Evolutionary conservation across 345 rosid species (phyloP), one percentile per base, ranked within the genome.

Genomic region (Eucalyptus polybractea): DNA sequence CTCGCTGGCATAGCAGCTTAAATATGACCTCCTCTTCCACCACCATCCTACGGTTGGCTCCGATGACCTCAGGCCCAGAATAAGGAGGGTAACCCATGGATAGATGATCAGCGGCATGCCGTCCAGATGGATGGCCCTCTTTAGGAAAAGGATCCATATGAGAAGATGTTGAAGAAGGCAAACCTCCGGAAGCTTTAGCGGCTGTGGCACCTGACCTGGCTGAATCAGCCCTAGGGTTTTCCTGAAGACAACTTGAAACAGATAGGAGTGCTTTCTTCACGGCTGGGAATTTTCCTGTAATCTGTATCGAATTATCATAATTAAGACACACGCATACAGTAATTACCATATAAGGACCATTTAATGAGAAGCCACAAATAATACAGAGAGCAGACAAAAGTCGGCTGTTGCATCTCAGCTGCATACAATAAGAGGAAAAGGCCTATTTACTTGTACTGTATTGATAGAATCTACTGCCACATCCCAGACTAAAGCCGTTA

Each of bases 1-100:
- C 97, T 90, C 89, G 95, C 50, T 94, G 97, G 90, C 97, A 96
- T 31, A 96, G 91, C 89, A 96, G 51, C 91, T 95, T 95, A 51
- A 95, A 96, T 1, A 92, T 90, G 13, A 95, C 93, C 40, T 95
- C 97, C 91, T 95, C 97, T 90, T 95, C 97, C 58, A 92, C 86
- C 89, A 88, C 90, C 88, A 92, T 93, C 91, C 95, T 94, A 89
- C 88, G 93, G 90, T 90, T 93, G 85, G 91, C 91, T 90, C 93
- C 95, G 72, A 91, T 91, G 22, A 88, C 93, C 50, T 94, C 95
- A 87, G 92, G 93, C 90, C 95, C 95, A 33, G 93, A 91, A 89
- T 89, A 91, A 69, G 95, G 94, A 92, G 96, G 92, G 91, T 94
- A 92, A 86, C 93, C 94, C 92, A 96, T 91, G 31, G 92, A 92